Conservation (phyloP, 1,284 basidiomycete species). For the Takashimella tepidaria region DNA sequence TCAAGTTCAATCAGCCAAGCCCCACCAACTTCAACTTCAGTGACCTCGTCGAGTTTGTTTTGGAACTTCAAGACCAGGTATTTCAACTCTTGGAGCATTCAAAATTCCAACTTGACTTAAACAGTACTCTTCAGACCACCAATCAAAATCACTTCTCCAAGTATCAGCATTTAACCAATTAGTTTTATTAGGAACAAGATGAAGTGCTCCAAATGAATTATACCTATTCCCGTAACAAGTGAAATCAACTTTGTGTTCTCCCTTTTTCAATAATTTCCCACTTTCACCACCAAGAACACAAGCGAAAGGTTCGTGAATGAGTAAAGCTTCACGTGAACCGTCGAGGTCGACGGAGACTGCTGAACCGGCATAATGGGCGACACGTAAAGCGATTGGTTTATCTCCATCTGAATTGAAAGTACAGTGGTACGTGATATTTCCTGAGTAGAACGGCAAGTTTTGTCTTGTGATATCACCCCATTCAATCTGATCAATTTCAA, state of each 20-base stretch:
- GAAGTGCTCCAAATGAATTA: conserved; percentile 27
- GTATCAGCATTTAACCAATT: conserved; percentile 29
- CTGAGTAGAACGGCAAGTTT: conserved; percentile 30
- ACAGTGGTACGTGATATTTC: conserved; percentile 26
- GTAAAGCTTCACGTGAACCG: conserved; percentile 4
- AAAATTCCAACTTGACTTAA: conserved; percentile 21
- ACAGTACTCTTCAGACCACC: conserved; percentile 30
- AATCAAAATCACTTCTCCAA: conserved; percentile 26
- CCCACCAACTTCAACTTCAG: too few species aligned
- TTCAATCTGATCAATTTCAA: conserved; percentile 10
- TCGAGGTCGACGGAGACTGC: conserved; percentile 20
- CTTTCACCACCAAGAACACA: conserved; percentile 15
- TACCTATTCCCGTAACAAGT: conserved; percentile 27
- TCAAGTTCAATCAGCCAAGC: too few species aligned
- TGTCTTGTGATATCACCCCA: conserved; percentile 29
- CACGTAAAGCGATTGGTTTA: conserved; percentile 12
- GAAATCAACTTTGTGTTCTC: conserved; percentile 16
- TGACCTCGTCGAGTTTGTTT: conserved; percentile 16
- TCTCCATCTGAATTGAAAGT: conserved; percentile 7
- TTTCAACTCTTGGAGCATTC: conserved; percentile 21
- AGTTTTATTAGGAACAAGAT: conserved; percentile 25
- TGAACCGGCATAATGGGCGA: conserved; percentile 21
- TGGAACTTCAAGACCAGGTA: conserved; percentile 18
- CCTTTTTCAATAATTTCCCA: conserved; percentile 7
- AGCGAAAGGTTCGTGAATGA: conserved; percentile 19